These are phyloP conservation scores for Backusella circina DNA, from an alignment of 192 early-diverging fungal genomes.

Conservation along the genomic window DNA sequence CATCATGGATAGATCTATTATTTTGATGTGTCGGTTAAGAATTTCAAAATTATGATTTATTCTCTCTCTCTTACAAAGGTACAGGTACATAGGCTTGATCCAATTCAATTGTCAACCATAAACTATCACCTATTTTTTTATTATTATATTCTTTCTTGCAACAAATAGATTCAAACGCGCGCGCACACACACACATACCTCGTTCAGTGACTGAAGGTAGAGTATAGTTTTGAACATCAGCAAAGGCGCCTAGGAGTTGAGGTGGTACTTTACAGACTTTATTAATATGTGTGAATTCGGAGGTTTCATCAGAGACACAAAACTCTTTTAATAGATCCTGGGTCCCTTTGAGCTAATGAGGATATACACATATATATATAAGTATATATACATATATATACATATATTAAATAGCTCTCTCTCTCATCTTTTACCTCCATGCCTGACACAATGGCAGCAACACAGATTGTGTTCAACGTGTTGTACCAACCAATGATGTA, in stretches of 20 bases:
- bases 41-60: not conserved
- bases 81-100: conserved; percentile 22
- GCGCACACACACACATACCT: no score
- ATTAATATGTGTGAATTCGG: conserved; percentile 10
- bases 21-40: not conserved
- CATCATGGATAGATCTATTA: not conserved
- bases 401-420: no score
- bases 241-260: conserved; percentile 13
- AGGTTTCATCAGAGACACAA: not conserved
- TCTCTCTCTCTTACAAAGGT: not conserved
- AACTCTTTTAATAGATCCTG: conserved; percentile 10
- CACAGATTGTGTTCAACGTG: conserved; percentile 43
- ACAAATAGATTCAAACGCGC: no score
- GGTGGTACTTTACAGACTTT: conserved; percentile 17
- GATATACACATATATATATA: no score
- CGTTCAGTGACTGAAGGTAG: not conserved
- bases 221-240: not conserved
- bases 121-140: not conserved
- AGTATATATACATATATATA: no score
- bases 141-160: not conserved
- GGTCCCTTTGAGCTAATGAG: conserved; percentile 7
- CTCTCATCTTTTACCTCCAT: conserved; percentile 36
- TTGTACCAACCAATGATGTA: conserved; percentile 55
- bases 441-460: conserved; percentile 46
- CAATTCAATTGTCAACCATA: conserved; percentile 16